Percentiles rank a stretch among this genome's conserved stretches.
These are phyloP conservation scores for Pichia sporocuriosa DNA, from an alignment of 805 yeast species.

Conservation along the genomic window DNA sequence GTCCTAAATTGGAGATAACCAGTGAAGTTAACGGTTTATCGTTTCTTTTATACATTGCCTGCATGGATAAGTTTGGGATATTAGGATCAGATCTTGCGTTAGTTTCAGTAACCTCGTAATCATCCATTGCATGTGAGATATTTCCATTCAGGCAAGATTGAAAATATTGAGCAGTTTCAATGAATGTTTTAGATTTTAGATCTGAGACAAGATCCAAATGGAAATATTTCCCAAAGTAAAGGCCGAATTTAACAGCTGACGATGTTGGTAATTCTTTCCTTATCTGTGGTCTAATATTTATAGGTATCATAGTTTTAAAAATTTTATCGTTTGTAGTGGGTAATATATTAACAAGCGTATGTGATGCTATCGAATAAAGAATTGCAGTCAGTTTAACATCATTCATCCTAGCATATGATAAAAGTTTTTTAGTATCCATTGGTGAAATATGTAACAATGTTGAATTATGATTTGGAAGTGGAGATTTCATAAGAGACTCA, in stretches of 20 bases:
- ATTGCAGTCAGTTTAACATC: slow-evolving; percentile 10
- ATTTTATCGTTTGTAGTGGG: not conserved
- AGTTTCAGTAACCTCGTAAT: slow-evolving; percentile 5
- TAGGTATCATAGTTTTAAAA: slow-evolving; percentile 9
- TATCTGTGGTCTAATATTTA: slow-evolving; percentile 8
- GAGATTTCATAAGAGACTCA: not conserved
- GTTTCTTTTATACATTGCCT: slow-evolving; percentile 3
- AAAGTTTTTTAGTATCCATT: not conserved
- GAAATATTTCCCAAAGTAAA: slow-evolving; percentile 9
- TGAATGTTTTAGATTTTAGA: not conserved
- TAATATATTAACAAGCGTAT: too few species aligned
- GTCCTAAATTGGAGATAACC: slow-evolving; percentile 13
- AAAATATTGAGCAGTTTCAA: slow-evolving; percentile 2
- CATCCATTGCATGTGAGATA: slow-evolving; percentile 2
- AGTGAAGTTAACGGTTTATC: slow-evolving; percentile 5
- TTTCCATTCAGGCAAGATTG: slow-evolving; percentile 1
- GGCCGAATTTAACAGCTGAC: slow-evolving; percentile 5
- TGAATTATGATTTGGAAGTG: slow-evolving; percentile 6
- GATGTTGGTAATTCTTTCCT: too few species aligned
- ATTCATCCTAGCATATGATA: slow-evolving; percentile 1
- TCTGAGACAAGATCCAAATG: not conserved
- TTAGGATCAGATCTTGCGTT: not conserved
- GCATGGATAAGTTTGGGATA: slow-evolving; percentile 1
- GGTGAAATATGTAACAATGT: not conserved
- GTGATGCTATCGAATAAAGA: slow-evolving; percentile 7